phyloP scores from a whole-genome alignment of 225 moss, liverwort and hornwort species.

The Neckera pumila region DNA sequence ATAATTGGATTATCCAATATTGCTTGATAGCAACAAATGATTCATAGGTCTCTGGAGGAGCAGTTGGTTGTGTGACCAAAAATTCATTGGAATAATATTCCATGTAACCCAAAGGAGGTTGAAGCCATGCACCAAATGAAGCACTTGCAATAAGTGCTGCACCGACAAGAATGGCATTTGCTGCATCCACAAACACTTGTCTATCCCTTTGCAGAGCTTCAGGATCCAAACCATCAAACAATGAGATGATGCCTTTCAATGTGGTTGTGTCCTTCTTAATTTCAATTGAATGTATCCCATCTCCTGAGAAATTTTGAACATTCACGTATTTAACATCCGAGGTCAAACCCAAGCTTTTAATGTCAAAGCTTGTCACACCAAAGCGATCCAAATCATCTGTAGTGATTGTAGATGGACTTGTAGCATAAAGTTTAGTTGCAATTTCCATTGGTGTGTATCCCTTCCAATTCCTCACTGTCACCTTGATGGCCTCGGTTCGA shows the following conservation, averaged over 20 bases:
- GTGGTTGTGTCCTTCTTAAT: rapidly evolving
- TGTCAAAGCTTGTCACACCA: background rate
- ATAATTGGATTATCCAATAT: background rate
- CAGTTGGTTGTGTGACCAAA: background rate
- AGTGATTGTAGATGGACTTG: background rate
- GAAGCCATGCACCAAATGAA: background rate
- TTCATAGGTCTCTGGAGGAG: background rate
- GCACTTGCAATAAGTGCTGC: background rate
- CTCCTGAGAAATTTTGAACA: rapidly evolving
- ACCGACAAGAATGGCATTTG: background rate
- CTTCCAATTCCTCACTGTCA: background rate
- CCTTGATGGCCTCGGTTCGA: background rate
- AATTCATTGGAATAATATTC: background rate
- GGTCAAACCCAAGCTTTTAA: background rate
- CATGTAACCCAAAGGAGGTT: background rate
- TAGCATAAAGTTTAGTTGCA: background rate
- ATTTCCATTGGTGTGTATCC: background rate
- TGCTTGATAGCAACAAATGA: background rate
- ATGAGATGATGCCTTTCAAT: background rate
- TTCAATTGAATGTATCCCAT: background rate
- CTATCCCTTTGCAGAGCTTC: background rate
- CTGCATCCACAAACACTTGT: background rate
- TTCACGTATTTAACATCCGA: rapidly evolving
- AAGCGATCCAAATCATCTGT: background rate
- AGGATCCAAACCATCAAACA: background rate